Evolutionary conservation across 305 asterid genomes (phyloP), one percentile per base, ranked within the genome.

Genomic region (Fraxinus platypoda): DNA sequence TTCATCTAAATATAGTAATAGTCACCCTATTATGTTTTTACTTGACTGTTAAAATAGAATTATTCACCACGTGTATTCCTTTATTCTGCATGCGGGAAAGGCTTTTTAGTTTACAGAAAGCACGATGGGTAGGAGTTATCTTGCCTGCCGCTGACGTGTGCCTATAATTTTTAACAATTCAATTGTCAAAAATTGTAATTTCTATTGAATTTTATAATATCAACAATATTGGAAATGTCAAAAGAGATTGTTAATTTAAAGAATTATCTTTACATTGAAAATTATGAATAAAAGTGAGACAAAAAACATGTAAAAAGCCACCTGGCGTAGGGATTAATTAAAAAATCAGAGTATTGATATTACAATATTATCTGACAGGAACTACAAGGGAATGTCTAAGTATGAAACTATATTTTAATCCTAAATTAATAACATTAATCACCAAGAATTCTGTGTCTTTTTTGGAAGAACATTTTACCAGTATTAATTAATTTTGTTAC

Each of bases 341-440:
- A 81, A 28, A 19, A 75, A 54, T 64, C 9, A 17, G 64, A 75
- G 81, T 64, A 75, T 41, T 17, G 8, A 21, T n/a, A 23, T 82
- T 78, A 81, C 66, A 71, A 78, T 72, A 19, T n/a, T 35, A 30
- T 80, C 77, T 70, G 76, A 74, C 37, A 82, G 43, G 85, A 66
- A 81, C 80, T 89, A 86, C 87, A 84, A 78, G 88, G 82, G 90
- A 86, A 88, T 86, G 87, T 83, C 89, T 34, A 81, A 88, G 86
- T 86, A 75, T n/a, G 76, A 82, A 68, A 80, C 82, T 83, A 83
- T 87, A 86, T 79, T 86, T 75, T 80, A 80, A 83, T 83, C 80
- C 75, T 77, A 81, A 78, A 89, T 83, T 78, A 86, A 89, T 84
- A 83, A 84, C 84, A 74, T 82, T 81, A 86, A 89, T 83, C 87